These are phyloP conservation scores for Tylopilus orsonianus DNA, from an alignment of 1,284 basidiomycete species.

Conservation along the genomic window DNA sequence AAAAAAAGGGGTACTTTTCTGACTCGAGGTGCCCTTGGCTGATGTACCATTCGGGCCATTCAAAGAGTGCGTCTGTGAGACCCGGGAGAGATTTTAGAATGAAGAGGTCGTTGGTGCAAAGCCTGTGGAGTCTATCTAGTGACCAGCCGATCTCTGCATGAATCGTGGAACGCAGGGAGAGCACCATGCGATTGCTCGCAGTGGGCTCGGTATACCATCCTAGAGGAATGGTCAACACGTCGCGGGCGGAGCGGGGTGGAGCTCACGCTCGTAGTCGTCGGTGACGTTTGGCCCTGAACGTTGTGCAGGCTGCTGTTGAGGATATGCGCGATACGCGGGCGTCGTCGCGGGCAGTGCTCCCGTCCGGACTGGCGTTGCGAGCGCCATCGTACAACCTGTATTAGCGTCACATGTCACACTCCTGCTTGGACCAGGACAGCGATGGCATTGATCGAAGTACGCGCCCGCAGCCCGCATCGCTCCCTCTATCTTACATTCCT, in stretches of 20 bases:
- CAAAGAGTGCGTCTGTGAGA: constrained; percentile 74
- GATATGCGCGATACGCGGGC: constrained; percentile 28
- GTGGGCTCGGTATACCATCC: constrained; percentile 79
- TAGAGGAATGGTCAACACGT: constrained; percentile 31
- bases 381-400: too few species aligned
- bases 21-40: constrained; percentile 48
- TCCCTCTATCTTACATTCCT: neutral
- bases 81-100: constrained; percentile 67
- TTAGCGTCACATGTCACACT: constrained; percentile 22
- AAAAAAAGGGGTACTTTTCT: constrained; percentile 51
- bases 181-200: constrained; percentile 76
- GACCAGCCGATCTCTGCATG: constrained; percentile 78
- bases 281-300: constrained; percentile 47
- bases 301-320: constrained; percentile 21
- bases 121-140: constrained; percentile 71
- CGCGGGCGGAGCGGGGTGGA: neutral
- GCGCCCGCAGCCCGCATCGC: constrained; percentile 12
- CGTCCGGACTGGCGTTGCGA: constrained; percentile 32
- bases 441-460: constrained; percentile 63
- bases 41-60: constrained; percentile 79
- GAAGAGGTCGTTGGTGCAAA: constrained; percentile 76
- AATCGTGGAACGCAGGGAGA: constrained; percentile 76
- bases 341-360: constrained; percentile 14
- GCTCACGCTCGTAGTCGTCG: constrained; percentile 75
- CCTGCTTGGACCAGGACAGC: constrained; percentile 5